Evolutionary conservation across 495 filamentous ascomycete genomes (phyloP).

Genomic region (Xylaria nigripes): DNA sequence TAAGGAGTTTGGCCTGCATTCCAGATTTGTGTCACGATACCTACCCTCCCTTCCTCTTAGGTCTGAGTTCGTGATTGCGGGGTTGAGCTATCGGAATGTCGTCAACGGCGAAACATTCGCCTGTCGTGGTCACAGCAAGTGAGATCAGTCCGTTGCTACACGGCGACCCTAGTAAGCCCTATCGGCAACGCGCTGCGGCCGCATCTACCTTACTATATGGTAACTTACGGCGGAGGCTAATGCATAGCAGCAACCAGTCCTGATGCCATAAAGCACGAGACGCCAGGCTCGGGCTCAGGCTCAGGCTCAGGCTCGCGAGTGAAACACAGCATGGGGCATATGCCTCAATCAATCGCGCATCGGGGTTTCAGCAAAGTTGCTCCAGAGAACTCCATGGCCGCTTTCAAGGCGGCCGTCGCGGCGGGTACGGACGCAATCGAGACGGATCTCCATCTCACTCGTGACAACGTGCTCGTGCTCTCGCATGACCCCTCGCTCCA

Average conservation of each 20-base stretch:
- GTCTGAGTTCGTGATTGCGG: no score
- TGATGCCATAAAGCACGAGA: conserved; percentile 9
- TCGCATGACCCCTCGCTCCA: conserved; percentile 64
- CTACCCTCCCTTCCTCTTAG: no score
- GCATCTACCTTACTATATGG: background rate
- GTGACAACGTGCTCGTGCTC: conserved; percentile 76
- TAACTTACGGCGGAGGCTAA: conserved; percentile 1
- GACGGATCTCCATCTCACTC: conserved; percentile 76
- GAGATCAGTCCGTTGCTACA: conserved; percentile 19
- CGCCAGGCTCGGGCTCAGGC: background rate
- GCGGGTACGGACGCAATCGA: conserved; percentile 77
- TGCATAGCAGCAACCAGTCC: conserved; percentile 9
- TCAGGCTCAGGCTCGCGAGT: conserved; percentile 1
- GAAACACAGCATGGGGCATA: conserved; percentile 14
- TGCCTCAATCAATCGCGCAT: conserved; percentile 78
- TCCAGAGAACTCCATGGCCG: conserved; percentile 80
- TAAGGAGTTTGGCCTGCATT: no score
- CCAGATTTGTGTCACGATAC: no score
- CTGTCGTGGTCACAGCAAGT: background rate
- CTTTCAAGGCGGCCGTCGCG: conserved; percentile 63
- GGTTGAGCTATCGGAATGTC: background rate
- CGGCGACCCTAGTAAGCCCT: background rate
- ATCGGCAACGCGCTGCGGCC: background rate
- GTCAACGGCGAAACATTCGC: background rate
- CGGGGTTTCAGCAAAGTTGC: conserved; percentile 70